Base-by-base conservation (phyloP, 1,284 basidiomycete genomes). In the Cryptococcus sp. region DNA sequence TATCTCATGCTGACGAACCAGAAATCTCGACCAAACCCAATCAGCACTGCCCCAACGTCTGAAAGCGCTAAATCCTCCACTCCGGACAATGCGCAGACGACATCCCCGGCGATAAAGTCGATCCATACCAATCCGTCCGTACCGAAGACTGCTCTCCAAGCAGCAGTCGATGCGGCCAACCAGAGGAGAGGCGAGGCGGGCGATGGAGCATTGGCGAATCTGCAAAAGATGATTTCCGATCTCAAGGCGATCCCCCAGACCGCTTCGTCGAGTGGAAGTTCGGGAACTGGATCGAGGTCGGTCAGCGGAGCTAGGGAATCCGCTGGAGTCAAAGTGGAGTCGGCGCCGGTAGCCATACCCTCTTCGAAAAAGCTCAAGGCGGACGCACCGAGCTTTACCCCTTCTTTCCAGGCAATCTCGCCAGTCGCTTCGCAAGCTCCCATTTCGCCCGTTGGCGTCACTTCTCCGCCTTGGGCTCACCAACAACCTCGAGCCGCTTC, bases 161-260 rank as follows among this genome's bases (percentile, higher is more conserved):
- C 68, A 5, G 69, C 69, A 0, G 54, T 55, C n/a, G 64, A 63
- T 18, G 68, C 60, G 2, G 68, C 65, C 22, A 62, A 63, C 51
- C 67, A 69, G 52, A 60, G 60, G 35, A 47, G 47, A n/a, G 51
- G 39, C 21, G 50, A 53, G 24, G 43, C 52, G 14, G 59, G 59
- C 26, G 62, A 59, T 25, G 67, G 67, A 43, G 66, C 65, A 10
- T 50, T 71, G 14, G 54, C 57, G 42, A 68, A 60, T 48, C 51
- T 72, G 11, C 67, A 72, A 50, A 68, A 68, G 48, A 67, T 72
- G 67, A 72, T 72, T 28, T 65, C 66, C 25, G 68, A 71, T 49
- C 59, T 72, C 31, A 72, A 72, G 54, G 51, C 60, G 4, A 51
- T 71, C 12, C 62, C 67, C 10, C 51, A 41, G 25, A 23, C 48